Evolutionary conservation across 164 flowering plant genomes (phyloP).

Genomic region (Berberis vulgaris): DNA sequence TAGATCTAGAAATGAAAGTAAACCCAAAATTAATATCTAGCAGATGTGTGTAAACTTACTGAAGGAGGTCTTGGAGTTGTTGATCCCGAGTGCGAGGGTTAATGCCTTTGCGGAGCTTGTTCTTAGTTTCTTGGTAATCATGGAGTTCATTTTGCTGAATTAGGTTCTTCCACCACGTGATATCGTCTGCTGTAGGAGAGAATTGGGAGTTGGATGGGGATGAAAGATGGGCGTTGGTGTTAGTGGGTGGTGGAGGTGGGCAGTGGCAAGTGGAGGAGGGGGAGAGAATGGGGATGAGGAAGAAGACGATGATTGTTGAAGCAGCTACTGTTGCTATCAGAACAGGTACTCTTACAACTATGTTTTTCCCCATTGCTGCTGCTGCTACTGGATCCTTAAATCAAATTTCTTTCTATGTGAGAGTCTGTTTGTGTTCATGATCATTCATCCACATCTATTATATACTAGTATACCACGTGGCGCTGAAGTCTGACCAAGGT

Average conservation of each 20-base stretch:
- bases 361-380: conserved; percentile 13
- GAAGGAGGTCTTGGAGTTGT: conserved; percentile 67
- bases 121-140: conserved; percentile 14
- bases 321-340: conserved; percentile 32
- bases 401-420: too few species aligned
- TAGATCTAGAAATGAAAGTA: background rate
- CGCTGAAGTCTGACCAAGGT: too few species aligned
- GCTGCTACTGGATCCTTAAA: too few species aligned
- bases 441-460: too few species aligned
- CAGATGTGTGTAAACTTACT: conserved; percentile 22
- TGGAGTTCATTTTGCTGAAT: conserved; percentile 50
- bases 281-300: conserved; percentile 46
- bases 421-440: too few species aligned
- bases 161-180: conserved; percentile 66
- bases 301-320: conserved; percentile 43
- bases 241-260: conserved; percentile 18
- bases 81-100: conserved; percentile 83
- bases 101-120: conserved; percentile 81
- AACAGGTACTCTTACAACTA: conserved; percentile 41
- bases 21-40: background rate
- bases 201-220: conserved; percentile 20
- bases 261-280: conserved; percentile 28
- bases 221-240: conserved; percentile 3
- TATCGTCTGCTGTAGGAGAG: conserved; percentile 47
- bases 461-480: too few species aligned